Percentiles rank a stretch among this genome's conserved stretches.
Conservation (phyloP, 2,329 filamentous ascomycete species). For the Xylaria digitata region DNA sequence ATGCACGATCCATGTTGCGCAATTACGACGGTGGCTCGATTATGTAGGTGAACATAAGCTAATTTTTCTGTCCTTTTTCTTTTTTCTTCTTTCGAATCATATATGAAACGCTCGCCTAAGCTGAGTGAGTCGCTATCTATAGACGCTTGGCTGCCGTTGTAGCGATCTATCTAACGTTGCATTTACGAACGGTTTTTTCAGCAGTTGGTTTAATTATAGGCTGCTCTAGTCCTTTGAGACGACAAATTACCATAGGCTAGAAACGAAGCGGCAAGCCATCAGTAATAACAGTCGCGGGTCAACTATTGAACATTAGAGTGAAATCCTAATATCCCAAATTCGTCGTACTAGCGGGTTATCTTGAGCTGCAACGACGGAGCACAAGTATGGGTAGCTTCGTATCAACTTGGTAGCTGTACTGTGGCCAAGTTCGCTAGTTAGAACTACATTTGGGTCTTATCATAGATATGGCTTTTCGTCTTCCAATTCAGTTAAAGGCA, state of each 20-base stretch:
- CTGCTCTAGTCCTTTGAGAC: neutral
- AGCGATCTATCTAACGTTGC: neutral
- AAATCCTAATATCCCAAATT: conserved; percentile 5
- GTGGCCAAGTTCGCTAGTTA: neutral
- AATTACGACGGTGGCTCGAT: conserved; percentile 1
- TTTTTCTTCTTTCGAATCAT: neutral
- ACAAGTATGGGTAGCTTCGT: neutral
- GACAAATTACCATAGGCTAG: neutral
- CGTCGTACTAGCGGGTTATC: neutral
- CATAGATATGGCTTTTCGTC: neutral
- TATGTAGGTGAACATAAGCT: conserved; percentile 24
- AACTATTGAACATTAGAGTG: neutral
- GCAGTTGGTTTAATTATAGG: neutral
- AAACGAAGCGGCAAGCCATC: neutral
- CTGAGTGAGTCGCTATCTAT: conserved; percentile 18
- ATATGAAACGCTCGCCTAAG: conserved; percentile 1
- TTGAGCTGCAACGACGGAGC: conserved; percentile 3
- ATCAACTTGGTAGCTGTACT: neutral
- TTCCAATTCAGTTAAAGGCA: neutral
- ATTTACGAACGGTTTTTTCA: neutral
- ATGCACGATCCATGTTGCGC: conserved; percentile 5
- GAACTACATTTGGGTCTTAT: neutral
- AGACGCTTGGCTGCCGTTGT: conserved; percentile 14
- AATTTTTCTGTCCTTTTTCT: conserved; percentile 4
- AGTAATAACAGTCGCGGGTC: neutral